Base-by-base conservation (phyloP, 192 early-diverging fungal species). In the Kappamyces sp. region DNA sequence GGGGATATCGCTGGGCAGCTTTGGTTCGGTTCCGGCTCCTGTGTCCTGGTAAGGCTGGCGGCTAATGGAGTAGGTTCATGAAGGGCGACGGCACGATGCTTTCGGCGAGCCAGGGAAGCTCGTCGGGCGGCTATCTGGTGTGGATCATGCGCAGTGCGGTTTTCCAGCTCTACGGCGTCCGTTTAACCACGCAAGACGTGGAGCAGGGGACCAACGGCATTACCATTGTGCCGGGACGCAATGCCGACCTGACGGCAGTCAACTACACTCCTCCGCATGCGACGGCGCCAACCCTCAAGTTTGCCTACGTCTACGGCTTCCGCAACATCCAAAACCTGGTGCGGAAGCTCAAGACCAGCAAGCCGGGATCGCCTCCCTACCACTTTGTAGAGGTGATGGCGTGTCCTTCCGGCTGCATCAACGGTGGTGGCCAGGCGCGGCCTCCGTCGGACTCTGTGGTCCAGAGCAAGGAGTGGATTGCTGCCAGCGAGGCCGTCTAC, bases 301-400 rank as follows among this genome's bases (percentile, higher is more conserved):
- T 99, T 78, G 91, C 88, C 3, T 70, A 85, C 0, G 87, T 88
- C 1, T 96, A 97, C 71, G 94, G 97, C 5, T 99, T 99, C 78
- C 77, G 92, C 8, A 96, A 99, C 65, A 89, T 99, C 58, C 97
- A 99, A 70, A 97, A 96, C 55, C 72, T 99, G 52, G 92, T 99
- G 41, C 84, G 97, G n/a, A 99, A 97, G 68, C 79, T 94, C 49
- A 93, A 94, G 57, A 35, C 15, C 10, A 13, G 33, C 6, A 10
- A 48, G 38, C 46, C 51, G 12, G 15, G 52, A 35, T 40, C 50
- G 39, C 40, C 37, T 6, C 37, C 40, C 5, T 95, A 92, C 69
- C 86, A 97, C 64, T 99, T 87, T 65, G 88, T 97, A 1, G 94
- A 99, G 61, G 90, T 99, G 10, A 94, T 94, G 82, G 97, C 97